A percentile compares a stretch with the other conserved stretches of the same genome.
Conservation (phyloP, 208 protist species). For the Crithidia mellificae region DNA sequence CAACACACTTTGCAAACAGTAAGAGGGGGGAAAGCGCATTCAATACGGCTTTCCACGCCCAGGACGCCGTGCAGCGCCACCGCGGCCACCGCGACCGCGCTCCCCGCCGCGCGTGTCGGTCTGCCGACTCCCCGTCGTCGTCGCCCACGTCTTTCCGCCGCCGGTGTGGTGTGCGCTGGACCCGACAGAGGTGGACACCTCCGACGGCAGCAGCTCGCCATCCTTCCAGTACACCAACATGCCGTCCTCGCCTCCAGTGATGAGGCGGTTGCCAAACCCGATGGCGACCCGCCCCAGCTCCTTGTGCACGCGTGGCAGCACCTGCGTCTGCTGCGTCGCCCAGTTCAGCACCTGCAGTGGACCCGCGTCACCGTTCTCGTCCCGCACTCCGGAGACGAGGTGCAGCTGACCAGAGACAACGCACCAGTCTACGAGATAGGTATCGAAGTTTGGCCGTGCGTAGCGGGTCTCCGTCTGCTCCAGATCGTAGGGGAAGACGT, state of each 20-base stretch:
- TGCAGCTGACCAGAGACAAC: constrained; percentile 47
- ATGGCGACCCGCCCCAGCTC: constrained; percentile 73
- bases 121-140: constrained; percentile 1
- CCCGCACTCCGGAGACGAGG: constrained; percentile 61
- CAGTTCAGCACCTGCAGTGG: constrained; percentile 57
- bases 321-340: constrained; percentile 28
- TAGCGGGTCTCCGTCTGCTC: constrained; percentile 51
- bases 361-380: constrained; percentile 77
- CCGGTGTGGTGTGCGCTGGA: constrained; percentile 31
- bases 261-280: constrained; percentile 63
- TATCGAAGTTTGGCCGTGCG: constrained; percentile 49
- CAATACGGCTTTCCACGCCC: constrained; percentile 35
- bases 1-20: no score
- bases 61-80: constrained; percentile 17
- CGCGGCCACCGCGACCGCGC: constrained; percentile 18
- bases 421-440: constrained; percentile 83
- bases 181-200: constrained; percentile 26
- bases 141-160: constrained; percentile 24
- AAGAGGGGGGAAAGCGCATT: not conserved
- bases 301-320: constrained; percentile 49
- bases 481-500: constrained; percentile 65
- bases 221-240: constrained; percentile 72
- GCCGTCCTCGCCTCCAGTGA: constrained; percentile 85
- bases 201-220: constrained; percentile 27
- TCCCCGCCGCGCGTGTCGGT: not conserved